Base-by-base conservation (phyloP, 2,329 filamentous ascomycete species). In the Colletotrichum lentis region DNA sequence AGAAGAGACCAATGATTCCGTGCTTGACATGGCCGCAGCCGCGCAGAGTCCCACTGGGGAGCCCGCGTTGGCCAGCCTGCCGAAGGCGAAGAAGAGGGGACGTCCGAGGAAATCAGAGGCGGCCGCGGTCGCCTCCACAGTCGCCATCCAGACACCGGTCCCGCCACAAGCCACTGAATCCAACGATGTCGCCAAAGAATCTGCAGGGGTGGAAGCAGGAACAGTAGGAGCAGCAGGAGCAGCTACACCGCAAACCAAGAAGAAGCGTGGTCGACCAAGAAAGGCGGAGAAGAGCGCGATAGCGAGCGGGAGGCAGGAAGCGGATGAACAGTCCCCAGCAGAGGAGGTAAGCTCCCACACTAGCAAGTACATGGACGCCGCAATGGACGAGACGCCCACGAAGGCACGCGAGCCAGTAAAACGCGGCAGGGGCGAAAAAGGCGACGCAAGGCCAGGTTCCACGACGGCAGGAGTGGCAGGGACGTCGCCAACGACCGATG, bases 191-290 rank as follows among this genome's bases (percentile, higher is more conserved):
- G 22, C 41, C 16, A 59, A 55, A n/a, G 52, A 31, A 24, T 16
- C 39, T 11, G 35, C 22, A 55, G 58, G 31, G 49, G 47, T 47
- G 52, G 24, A 62, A 71, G 4, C 18, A 3, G 31, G 14, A 41
- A 60, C 67, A 70, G 8, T 14, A 5, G 35, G 14, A 41, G 62
- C 67, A 70, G 8, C 18, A 5, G 35, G 14, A 41, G 62, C 67
- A 24, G 66, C 31, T 27, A 68, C 39, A 35, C 52, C 46, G 24
- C 55, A 47, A 47, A 57, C 31, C 65, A 70, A 63, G 43, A 69
- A 64, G 55, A 64, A 67, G 41, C 41, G 82, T 57, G 82, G 83
- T 4, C 76, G 82, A 22, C 81, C 82, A 18, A 79, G 76, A 65
- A 84, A 83, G 64, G 69, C 73, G 2, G 75, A 75, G 27, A 73